Base-by-base conservation (phyloP, 768 basidiomycete species). In the Mycena kentingensis region DNA sequence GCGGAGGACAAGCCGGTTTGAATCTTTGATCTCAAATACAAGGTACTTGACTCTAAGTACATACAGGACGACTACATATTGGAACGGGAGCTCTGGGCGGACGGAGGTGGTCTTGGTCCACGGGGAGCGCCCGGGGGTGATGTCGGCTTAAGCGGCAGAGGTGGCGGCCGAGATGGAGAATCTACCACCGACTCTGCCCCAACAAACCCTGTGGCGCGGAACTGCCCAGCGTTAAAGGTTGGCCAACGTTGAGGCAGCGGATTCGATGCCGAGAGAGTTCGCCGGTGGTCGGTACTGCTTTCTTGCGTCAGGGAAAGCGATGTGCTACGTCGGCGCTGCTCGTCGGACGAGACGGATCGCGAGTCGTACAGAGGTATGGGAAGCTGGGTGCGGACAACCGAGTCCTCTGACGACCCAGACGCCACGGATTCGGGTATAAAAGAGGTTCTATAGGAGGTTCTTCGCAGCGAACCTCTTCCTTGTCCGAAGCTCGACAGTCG, bases 181-280 rank as follows among this genome's bases (percentile, higher is more conserved):
- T 52, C 51, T 15, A 35, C 36, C 25, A 7, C 37, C 26, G 57
- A 52, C 6, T 52, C 51, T 13, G 53, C 25, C 10, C 45, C 28
- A 24, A 41, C 58, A 24, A 45, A 60, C 13, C 54, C 54, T 5
- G 58, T 54, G 12, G 35, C 54, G 13, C 43, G 49, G 54, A 60
- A 60, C 50, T 60, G 58, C 2, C 38, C 25, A 6, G 29, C 50
- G 22, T 60, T 60, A 48, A 60, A 60, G 22, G 58, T 60, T 10
- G 58, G 58, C 58, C 58, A 60, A 19, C 58, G 46, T 27, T 5
- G 15, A 10, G 52, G 46, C 28, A 32, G 37, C 0, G 58, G 50
- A 15, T 39, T 52, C 43, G 54, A 55, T n/a, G 24, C 39, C 31
- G 8, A 16, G 22, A 26, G 5, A 32, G 37, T 55, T 25, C 51